phyloP scores from a whole-genome alignment of 805 yeast genomes.

The Saccharomycopsis capsularis region DNA sequence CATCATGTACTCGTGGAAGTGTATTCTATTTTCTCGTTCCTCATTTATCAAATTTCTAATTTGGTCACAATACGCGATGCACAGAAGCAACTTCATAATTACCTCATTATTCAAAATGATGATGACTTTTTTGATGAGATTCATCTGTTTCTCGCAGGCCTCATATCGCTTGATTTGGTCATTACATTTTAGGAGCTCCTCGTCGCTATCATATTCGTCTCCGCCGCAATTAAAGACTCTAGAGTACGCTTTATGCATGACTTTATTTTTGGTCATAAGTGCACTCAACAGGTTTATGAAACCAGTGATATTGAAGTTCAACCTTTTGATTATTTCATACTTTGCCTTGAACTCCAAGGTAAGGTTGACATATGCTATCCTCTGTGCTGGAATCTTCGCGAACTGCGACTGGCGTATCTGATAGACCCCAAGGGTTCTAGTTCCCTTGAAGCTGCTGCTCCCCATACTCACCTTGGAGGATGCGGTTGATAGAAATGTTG shows the following conservation, averaged over 20 bases:
- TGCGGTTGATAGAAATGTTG: not conserved
- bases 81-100: slow-evolving; percentile 2
- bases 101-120: slow-evolving; percentile 7
- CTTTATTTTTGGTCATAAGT: not conserved
- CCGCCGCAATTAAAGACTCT: not conserved
- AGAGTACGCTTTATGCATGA: not conserved
- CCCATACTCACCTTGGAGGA: not conserved
- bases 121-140: not conserved
- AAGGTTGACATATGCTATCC: slow-evolving; percentile 12
- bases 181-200: not conserved
- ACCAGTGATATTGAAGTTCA: not conserved
- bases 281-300: not conserved
- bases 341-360: slow-evolving; percentile 15
- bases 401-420: slow-evolving; percentile 5
- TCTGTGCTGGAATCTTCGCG: slow-evolving; percentile 7
- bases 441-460: not conserved
- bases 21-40: slow-evolving; percentile 15
- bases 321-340: not conserved
- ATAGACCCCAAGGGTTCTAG: not conserved
- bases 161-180: not conserved
- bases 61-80: slow-evolving; percentile 10
- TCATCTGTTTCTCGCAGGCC: slow-evolving; percentile 4
- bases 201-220: not conserved
- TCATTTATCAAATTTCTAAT: slow-evolving; percentile 12
- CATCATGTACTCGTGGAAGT: slow-evolving; percentile 1